Conservation (phyloP, 352 stramenopile genomes). For the Globisporangium echinulatum region DNA sequence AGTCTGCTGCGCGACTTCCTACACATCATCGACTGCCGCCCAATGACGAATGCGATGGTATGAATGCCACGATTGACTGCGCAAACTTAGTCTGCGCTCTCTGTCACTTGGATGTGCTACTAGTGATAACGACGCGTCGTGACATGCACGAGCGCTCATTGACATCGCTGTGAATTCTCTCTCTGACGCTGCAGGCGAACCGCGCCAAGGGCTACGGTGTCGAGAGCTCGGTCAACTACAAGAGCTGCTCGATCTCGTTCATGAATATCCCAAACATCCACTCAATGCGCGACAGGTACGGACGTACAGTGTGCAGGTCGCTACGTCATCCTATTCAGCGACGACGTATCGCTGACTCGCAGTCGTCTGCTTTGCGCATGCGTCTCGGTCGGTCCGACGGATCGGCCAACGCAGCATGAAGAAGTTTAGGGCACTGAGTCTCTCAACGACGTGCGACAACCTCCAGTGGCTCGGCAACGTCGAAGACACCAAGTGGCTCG, state of each 20-base stretch:
- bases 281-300: constrained; percentile 92
- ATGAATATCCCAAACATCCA: constrained; percentile 99
- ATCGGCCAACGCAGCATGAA: constrained; percentile 37
- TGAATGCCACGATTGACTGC: background rate
- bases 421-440: constrained; percentile 61
- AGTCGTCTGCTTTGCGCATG: background rate
- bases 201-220: constrained; percentile 92
- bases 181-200: constrained; percentile 30
- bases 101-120: too few relatives aligned
- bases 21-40: constrained; percentile 79
- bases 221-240: constrained; percentile 96
- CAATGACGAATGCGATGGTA: constrained; percentile 74
- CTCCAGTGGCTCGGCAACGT: constrained; percentile 89
- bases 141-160: too few relatives aligned
- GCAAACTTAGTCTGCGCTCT: too few relatives aligned
- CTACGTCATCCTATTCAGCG: background rate
- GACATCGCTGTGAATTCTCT: background rate
- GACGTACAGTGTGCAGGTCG: constrained; percentile 11
- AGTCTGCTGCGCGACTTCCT: constrained; percentile 59
- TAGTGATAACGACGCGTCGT: too few relatives aligned
- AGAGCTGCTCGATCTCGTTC: constrained; percentile 92
- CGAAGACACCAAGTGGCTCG: constrained; percentile 97
- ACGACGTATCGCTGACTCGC: background rate
- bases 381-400: too few relatives aligned
- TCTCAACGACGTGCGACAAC: constrained; percentile 86